Base-by-base conservation (phyloP, 805 yeast species). In the Wickerhamomyces rabaulensis region DNA sequence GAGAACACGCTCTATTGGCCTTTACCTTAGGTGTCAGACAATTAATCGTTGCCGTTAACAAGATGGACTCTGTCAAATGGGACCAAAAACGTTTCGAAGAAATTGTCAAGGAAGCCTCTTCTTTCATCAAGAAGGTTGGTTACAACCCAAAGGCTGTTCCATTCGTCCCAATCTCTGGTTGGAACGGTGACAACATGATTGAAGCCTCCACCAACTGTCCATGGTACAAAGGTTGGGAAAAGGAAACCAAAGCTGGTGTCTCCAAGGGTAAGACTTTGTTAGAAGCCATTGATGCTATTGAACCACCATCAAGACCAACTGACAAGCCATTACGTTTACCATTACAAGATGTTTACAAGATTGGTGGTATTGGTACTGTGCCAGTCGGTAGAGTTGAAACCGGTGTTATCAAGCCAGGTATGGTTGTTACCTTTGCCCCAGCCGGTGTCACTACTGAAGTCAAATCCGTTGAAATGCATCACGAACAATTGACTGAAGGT, bases 321-420 rank as follows among this genome's bases (percentile, higher is more conserved):
- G 90, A 84, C 76, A 85, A 85, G 84, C 88, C 92, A 71, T 84
- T 85, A 73, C 84, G 92, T 79, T 84, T 85, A 70, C 94, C 94
- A 71, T 81, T 85, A 71, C 94, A 85, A 79, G 94, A 86, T 80
- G 94, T 85, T 65, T 85, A 86, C 90, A 85, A 85, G 88, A 86
- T 86, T 68, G 92, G 92, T 79, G 94, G 92, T 85, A 86, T 86
- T 69, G 92, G 94, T 65, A 85, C 94, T 71, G 94, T 85, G 79
- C 94, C 94, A 76, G 94, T 85, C 82, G 94, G 94, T 71, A 84
- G 94, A 80, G 92, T 85, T 70, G 94, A 85, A 82, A 85, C 94
- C 77, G 94, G 94, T 85, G 76, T 82, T 65, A 86, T 85, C 80
- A 85, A 84, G 83, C 82, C 92, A 71, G 94, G 92, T 82, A 84